Evolutionary conservation across 176 grass and related monocot species (phyloP), one percentile per base, ranked within the genome.

Genomic region (Secale cereale): DNA sequence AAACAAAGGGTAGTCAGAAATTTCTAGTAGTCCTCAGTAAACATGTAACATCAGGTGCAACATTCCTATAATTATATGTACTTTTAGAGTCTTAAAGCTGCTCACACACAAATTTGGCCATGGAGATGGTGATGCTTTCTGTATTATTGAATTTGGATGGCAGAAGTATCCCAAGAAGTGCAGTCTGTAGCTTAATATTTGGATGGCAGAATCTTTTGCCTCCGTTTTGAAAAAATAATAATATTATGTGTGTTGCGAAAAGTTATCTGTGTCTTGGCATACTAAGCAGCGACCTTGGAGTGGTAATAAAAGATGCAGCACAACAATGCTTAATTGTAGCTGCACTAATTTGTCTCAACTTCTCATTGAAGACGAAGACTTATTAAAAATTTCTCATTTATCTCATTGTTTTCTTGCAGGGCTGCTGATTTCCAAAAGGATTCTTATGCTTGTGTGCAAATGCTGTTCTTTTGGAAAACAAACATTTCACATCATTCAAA

Each of bases 351-450:
- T 23, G 15, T 28, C n/a, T 78, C 22, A 33, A 33, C 48, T 54
- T 75, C 43, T 23, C 10, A 59, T 14, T n/a, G n/a, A 48, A 57
- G 52, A 57, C 9, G 7, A 14, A 45, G 25, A 74, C 10, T n/a
- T 71, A 17, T 70, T 70, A 30, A 28, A 32, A 68, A 57, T 1
- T 79, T 6, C 13, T 79, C 56, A 72, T 79, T 48, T 46, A 28
- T 70, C 52, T n/a, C 82, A 2, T 50, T 78, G 79, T 48, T 72
- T 83, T 56, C 39, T 13, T 73, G 36, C 74, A 88, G 50, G 74
- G 23, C 52, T 52, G 16, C 14, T 26, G 25, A 63, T 60, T 59
- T 28, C 23, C 56, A 68, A 70, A 69, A 82, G 50, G 32, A 40
- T 59, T 78, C 20, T 36, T 35, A 15, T 26, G 7, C 10, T 39